Evolutionary conservation across 2,329 filamentous ascomycete genomes (phyloP), one percentile per base, ranked within the genome.

Genomic region (Magnaporthiopsis rhizophila): DNA sequence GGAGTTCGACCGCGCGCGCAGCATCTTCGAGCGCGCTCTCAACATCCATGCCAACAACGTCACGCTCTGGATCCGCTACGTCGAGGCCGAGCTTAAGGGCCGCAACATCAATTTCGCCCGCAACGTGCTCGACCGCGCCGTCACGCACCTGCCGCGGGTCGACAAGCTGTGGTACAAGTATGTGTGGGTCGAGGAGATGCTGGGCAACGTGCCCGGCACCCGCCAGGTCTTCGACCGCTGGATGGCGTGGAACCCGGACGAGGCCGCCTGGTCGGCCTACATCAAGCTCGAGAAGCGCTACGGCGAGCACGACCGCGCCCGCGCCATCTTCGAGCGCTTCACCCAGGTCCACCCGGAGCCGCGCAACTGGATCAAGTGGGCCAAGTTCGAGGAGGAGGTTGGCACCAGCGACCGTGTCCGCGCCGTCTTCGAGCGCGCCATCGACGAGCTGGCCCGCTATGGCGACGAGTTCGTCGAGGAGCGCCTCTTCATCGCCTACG

Each of bases 101-200:
- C 83, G 93, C 69, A 97, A 97, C 74, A 97, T 99, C 81, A 97
- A 97, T 75, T 94, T 98, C 82, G 93, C 95, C 45, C 84, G 95
- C 65, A 99, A 99, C 74, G 78, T 99, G 62, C 85, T 99, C 63
- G 95, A 99, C 75, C 89, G 95, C 64, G 93, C 95, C n/a, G 91
- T 98, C 63, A 92, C 92, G 0, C 91, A 96, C 64, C 80, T 97
- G 56, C 95, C 95, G 6, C 83, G 95, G 65, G 86, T 98, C 57
- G 92, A 98, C 75, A 98, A 98, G 81, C 80, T 99, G 45, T 99
- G 95, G 95, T 99, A 97, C 81, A 98, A 98, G 76, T 99, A 97
- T 80, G 92, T 96, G 32, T 97, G 96, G 75, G 96, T 97, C 89
- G 94, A 98, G 79, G 95, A 99, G 83, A 98, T 94, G 78, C 83